These are phyloP conservation scores for Trametes versicolor DNA, from an alignment of 1,284 basidiomycete genomes.

Conservation along the genomic window DNA sequence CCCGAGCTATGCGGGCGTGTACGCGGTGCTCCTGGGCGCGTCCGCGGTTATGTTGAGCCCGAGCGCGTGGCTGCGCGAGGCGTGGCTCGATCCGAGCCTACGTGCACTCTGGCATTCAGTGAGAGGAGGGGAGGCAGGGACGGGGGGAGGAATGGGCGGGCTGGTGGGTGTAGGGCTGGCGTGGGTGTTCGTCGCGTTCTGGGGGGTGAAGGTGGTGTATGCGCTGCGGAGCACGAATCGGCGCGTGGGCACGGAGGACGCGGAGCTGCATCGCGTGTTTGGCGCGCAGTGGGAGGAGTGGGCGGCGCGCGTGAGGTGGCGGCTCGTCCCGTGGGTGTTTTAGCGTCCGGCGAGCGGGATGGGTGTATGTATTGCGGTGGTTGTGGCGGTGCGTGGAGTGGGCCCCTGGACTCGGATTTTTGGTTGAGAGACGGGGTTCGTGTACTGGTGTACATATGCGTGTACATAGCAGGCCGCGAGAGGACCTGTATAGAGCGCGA, in stretches of 20 bases:
- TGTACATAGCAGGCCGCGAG: too few species aligned
- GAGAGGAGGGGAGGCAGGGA: neutral
- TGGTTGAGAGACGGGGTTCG: neutral
- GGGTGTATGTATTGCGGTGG: neutral
- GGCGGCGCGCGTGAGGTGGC: conserved; percentile 57
- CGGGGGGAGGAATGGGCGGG: conserved; percentile 28
- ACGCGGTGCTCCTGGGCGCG: conserved; percentile 41
- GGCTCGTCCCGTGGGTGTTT: conserved; percentile 60
- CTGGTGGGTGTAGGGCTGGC: conserved; percentile 29
- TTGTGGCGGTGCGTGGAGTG: neutral
- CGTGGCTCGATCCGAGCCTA: conserved; percentile 28
- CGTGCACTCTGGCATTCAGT: conserved; percentile 43
- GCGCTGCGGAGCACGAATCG: conserved; percentile 41
- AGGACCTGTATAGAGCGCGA: too few species aligned
- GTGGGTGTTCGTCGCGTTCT: conserved; percentile 39
- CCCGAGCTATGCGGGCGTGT: conserved; percentile 44
- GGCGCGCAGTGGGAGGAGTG: conserved; percentile 63
- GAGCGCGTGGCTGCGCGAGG: conserved; percentile 42
- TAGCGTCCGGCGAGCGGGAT: conserved; percentile 25
- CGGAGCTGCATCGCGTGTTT: conserved; percentile 60
- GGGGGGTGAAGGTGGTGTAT: conserved; percentile 39
- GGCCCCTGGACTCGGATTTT: neutral
- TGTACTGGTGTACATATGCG: too few species aligned
- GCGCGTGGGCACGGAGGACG: conserved; percentile 55
- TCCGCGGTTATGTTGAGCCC: conserved; percentile 37